Evolutionary conservation across 441 rosid species (phyloP).

Genomic region (Adansonia gregorii): DNA sequence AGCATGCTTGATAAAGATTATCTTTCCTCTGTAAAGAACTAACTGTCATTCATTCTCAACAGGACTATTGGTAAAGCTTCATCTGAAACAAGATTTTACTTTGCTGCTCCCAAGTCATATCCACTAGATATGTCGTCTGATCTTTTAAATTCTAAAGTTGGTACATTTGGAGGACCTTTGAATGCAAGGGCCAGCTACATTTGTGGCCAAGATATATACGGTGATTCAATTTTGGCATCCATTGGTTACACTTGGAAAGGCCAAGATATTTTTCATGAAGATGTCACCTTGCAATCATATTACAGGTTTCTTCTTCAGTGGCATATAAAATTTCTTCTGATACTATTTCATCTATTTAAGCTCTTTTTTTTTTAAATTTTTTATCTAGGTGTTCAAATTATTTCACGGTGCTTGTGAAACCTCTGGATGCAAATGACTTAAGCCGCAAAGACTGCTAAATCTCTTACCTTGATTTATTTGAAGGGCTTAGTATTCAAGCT

Average conservation of each 20-base stretch:
- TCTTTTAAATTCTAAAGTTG: conserved; percentile 37
- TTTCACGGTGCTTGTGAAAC: conserved; percentile 18
- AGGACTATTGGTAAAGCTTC: conserved; percentile 88
- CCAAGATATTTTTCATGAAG: conserved; percentile 63
- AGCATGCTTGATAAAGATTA: conserved; percentile 22
- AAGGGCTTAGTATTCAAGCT: background rate
- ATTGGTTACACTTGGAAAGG: conserved; percentile 87
- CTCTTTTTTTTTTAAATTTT: background rate
- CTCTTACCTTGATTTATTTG: background rate
- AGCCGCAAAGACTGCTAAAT: background rate
- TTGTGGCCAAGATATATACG: conserved; percentile 69
- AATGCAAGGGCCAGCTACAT: conserved; percentile 85
- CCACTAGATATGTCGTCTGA: conserved; percentile 46
- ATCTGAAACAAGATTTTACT: conserved; percentile 82
- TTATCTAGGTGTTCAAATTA: background rate
- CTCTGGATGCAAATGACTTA: conserved; percentile 12
- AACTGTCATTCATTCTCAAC: conserved; percentile 39
- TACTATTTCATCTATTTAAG: conserved; percentile 13
- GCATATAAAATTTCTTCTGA: conserved; percentile 12
- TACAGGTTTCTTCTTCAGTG: conserved; percentile 63
- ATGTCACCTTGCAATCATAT: conserved; percentile 67
- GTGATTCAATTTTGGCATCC: conserved; percentile 90
- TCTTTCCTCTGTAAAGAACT: conserved; percentile 21
- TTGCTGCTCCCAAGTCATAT: conserved; percentile 54
- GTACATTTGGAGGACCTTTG: conserved; percentile 41